Percentiles rank a stretch among this genome's conserved stretches.
Conservation (phyloP, 495 filamentous ascomycete species). For the Thozetella sp. region DNA sequence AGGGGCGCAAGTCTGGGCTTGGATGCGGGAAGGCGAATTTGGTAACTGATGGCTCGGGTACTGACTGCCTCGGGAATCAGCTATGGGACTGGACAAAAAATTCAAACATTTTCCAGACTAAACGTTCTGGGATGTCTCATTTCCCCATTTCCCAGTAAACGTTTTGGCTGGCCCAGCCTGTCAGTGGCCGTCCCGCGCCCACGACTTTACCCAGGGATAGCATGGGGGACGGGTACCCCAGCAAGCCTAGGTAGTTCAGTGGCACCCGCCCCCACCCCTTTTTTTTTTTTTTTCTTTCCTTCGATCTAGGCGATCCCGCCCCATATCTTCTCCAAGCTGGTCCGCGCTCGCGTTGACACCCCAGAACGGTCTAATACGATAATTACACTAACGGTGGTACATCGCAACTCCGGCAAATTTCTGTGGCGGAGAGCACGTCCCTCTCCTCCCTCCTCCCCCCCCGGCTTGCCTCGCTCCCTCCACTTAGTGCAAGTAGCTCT, state of each 20-base stretch:
- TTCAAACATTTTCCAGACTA: slow-evolving; percentile 3
- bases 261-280: slow-evolving; percentile 14
- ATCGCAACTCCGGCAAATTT: not conserved
- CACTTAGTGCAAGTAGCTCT: slow-evolving; percentile 2
- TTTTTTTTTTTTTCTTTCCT: slow-evolving; percentile 15
- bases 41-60: not conserved
- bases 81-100: slow-evolving; percentile 1
- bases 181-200: not conserved
- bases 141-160: slow-evolving; percentile 1
- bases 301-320: not conserved
- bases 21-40: not conserved
- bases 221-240: slow-evolving; percentile 5
- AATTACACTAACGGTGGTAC: not conserved
- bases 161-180: not conserved
- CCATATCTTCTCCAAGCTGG: not conserved
- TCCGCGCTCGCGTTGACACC: slow-evolving; percentile 1
- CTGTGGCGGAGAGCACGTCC: slow-evolving; percentile 1
- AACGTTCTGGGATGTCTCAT: not conserved
- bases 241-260: slow-evolving; percentile 11
- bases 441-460: slow-evolving; percentile 13
- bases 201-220: not conserved
- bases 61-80: not conserved
- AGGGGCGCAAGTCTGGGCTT: not conserved
- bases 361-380: slow-evolving; percentile 1
- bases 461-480: slow-evolving; percentile 13